Conservation (phyloP, 495 filamentous ascomycete genomes). For the Aspergillus sclerotiicarbonarius region DNA sequence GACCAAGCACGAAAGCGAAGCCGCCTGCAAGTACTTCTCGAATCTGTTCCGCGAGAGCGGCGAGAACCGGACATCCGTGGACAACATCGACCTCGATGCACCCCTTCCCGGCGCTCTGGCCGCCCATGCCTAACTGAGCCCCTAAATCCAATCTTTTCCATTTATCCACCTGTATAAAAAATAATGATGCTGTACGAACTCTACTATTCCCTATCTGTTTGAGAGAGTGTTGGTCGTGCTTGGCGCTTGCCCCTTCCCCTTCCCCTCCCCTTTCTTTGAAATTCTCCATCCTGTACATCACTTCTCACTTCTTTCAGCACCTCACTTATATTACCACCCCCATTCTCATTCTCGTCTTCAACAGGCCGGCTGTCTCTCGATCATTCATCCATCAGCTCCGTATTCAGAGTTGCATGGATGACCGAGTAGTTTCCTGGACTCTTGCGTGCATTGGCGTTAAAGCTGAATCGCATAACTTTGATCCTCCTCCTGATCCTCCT, state of each 20-base stretch:
- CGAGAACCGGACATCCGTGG: constrained; percentile 69
- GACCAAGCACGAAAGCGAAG: constrained; percentile 68
- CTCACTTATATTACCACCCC: neutral
- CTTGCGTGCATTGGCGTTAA: constrained; percentile 1
- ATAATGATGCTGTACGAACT: constrained; percentile 24
- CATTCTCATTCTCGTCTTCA: neutral
- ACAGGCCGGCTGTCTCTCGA: neutral
- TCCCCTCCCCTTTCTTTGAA: constrained; percentile 9
- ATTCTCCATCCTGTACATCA: constrained; percentile 17
- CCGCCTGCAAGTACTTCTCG: constrained; percentile 80
- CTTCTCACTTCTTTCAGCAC: neutral
- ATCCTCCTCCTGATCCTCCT: constrained; percentile 40
- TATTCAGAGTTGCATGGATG: neutral
- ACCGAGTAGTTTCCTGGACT: neutral
- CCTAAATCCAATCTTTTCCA: neutral
- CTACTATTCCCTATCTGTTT: constrained; percentile 2
- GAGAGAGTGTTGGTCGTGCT: constrained; percentile 1
- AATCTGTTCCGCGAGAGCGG: constrained; percentile 77
- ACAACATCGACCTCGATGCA: constrained; percentile 77
- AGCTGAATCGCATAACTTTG: constrained; percentile 9
- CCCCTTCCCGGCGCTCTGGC: constrained; percentile 43
- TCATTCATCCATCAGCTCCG: neutral
- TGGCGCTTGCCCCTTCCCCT: neutral
- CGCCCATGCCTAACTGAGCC: constrained; percentile 12
- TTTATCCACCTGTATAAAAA: constrained; percentile 24